Percentiles rank a stretch among this genome's conserved stretches.
Evolutionary conservation across 441 rosid species (phyloP).

Genomic region (Isatis lusitanica): DNA sequence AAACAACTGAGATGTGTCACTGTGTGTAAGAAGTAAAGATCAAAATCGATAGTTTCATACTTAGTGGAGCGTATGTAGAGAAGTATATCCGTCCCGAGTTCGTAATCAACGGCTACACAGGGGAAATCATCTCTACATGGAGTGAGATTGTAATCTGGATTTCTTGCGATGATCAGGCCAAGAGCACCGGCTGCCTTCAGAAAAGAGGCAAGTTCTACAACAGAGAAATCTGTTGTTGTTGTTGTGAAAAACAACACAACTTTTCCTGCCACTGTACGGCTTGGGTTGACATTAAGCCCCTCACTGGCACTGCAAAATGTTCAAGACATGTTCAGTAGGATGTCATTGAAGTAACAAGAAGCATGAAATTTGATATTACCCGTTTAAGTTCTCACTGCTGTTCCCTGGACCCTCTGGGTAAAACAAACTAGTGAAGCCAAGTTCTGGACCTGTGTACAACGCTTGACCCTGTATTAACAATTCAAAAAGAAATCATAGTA

Average conservation of each 20-base stretch:
- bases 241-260: conserved; percentile 44
- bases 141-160: conserved; percentile 37
- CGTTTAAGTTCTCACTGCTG: neutral
- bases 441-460: conserved; percentile 38
- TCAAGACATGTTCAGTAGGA: too few species aligned
- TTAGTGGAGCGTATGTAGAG: conserved; percentile 40
- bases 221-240: neutral
- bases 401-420: conserved; percentile 34
- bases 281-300: conserved; percentile 7
- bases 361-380: conserved; percentile 7
- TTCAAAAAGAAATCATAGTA: neutral
- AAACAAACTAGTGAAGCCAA: conserved; percentile 37
- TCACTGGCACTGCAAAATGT: conserved; percentile 34
- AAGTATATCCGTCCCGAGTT: conserved; percentile 38
- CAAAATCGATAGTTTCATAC: conserved; percentile 11
- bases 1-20: too few species aligned
- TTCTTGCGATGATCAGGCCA: conserved; percentile 39
- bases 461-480: conserved; percentile 40
- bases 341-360: neutral
- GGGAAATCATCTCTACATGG: conserved; percentile 39
- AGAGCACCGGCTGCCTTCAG: conserved; percentile 41
- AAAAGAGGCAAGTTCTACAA: too few species aligned
- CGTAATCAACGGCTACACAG: conserved; percentile 38
- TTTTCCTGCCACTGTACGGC: conserved; percentile 33
- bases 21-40: too few species aligned